Conservation (phyloP, 257 asterid species). For the Sherardia arvensis region DNA sequence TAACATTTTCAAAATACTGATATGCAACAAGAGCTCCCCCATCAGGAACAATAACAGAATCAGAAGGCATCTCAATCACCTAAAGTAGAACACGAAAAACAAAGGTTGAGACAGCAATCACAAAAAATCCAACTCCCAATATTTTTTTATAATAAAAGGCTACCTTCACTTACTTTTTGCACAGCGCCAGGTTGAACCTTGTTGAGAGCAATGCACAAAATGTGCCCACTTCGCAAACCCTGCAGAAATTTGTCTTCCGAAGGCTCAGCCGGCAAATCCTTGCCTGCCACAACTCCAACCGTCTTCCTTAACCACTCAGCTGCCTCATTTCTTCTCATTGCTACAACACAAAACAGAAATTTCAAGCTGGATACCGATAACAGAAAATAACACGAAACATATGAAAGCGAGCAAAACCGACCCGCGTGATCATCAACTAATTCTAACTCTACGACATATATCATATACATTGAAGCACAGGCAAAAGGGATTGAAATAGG, state of each 20-base stretch:
- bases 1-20: slow-evolving; percentile 78
- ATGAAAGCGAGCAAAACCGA: not conserved
- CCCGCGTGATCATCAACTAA: not conserved
- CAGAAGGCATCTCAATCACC: slow-evolving; percentile 72
- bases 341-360: slow-evolving; percentile 35
- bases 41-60: slow-evolving; percentile 48
- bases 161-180: slow-evolving; percentile 47
- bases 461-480: not conserved
- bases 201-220: slow-evolving; percentile 85
- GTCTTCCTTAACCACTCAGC: slow-evolving; percentile 79
- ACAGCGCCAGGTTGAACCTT: slow-evolving; percentile 70
- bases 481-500: not conserved
- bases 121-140: not conserved
- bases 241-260: slow-evolving; percentile 82
- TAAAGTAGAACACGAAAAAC: slow-evolving; percentile 18
- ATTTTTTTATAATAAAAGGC: slow-evolving; percentile 2
- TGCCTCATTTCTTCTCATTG: slow-evolving; percentile 78
- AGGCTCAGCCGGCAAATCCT: slow-evolving; percentile 89
- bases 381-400: not conserved
- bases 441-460: not conserved
- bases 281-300: slow-evolving; percentile 81
- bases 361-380: not conserved
- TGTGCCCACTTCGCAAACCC: slow-evolving; percentile 84
- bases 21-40: slow-evolving; percentile 81
- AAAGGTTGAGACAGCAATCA: slow-evolving; percentile 4